Percentiles rank a stretch among this genome's conserved stretches.
These are phyloP conservation scores for Xylariales sp. DNA, from an alignment of 2,329 filamentous ascomycete genomes.

Conservation along the genomic window DNA sequence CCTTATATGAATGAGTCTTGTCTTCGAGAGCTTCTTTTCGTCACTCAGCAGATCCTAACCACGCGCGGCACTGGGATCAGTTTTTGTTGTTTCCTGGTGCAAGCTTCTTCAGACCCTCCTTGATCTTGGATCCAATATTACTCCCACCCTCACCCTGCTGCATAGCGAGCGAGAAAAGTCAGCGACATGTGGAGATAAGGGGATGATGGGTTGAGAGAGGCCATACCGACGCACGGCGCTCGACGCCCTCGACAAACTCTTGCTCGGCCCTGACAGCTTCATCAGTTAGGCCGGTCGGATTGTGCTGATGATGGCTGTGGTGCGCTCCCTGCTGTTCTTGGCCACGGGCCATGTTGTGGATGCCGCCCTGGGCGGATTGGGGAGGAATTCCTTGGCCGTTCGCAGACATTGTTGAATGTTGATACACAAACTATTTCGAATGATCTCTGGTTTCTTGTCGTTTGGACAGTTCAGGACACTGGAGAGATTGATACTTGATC, in stretches of 20 bases:
- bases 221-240: constrained; percentile 3
- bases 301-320: constrained; percentile 1
- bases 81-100: too few species aligned
- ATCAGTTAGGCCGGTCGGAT: constrained; percentile 3
- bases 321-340: constrained; percentile 2
- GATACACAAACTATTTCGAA: neutral
- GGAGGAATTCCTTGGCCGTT: constrained; percentile 6
- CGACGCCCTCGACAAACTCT: constrained; percentile 1
- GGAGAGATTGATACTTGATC: too few species aligned
- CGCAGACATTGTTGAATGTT: constrained; percentile 2
- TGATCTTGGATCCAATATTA: too few species aligned
- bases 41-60: too few species aligned
- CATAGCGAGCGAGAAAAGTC: too few species aligned
- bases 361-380: neutral
- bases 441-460: too few species aligned
- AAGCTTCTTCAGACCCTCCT: too few species aligned
- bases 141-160: too few species aligned
- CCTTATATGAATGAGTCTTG: too few species aligned
- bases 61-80: too few species aligned
- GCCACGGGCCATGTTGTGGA: constrained; percentile 2
- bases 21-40: too few species aligned
- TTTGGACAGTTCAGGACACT: too few species aligned
- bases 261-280: constrained; percentile 3
- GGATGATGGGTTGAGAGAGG: neutral
- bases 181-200: neutral